Conservation (phyloP, 352 stramenopile species). For the Pythium dissotocum region DNA sequence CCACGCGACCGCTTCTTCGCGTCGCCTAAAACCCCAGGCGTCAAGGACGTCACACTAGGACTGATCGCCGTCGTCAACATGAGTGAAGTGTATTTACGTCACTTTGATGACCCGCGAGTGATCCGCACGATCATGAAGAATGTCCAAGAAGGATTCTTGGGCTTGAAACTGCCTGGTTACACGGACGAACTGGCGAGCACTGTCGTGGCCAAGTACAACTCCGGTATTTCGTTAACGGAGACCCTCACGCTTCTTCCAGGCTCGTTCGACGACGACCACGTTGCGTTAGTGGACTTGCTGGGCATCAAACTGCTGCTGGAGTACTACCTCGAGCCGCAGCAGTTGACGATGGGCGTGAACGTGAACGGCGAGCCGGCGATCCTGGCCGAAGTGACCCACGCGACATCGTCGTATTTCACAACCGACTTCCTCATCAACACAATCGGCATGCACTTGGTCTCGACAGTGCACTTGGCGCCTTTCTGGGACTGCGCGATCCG, state of each 20-base stretch:
- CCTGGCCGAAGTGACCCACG: constrained; percentile 42
- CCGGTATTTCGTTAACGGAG: background rate
- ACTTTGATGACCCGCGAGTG: constrained; percentile 35
- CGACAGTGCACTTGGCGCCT: constrained; percentile 36
- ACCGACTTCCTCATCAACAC: constrained; percentile 38
- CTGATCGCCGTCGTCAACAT: constrained; percentile 27
- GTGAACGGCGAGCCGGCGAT: constrained; percentile 41
- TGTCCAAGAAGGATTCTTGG: constrained; percentile 36
- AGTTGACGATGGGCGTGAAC: constrained; percentile 40
- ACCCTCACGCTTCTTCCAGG: constrained; percentile 18
- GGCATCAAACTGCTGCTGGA: constrained; percentile 26
- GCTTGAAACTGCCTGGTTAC: constrained; percentile 24
- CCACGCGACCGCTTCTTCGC: constrained; percentile 38
- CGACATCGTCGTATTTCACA: constrained; percentile 31
- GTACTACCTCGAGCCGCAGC: constrained; percentile 32
- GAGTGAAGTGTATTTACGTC: constrained; percentile 33
- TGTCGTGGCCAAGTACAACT: constrained; percentile 29
- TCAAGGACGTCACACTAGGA: constrained; percentile 3
- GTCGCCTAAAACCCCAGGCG: background rate
- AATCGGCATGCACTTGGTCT: constrained; percentile 37
- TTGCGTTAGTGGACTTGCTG: constrained; percentile 36
- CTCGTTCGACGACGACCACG: constrained; percentile 24
- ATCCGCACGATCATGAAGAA: constrained; percentile 46
- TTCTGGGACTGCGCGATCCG: constrained; percentile 52
- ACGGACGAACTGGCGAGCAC: constrained; percentile 29